Conservation (phyloP, 345 rosid genomes). For the Arabidopsis arenosa region DNA sequence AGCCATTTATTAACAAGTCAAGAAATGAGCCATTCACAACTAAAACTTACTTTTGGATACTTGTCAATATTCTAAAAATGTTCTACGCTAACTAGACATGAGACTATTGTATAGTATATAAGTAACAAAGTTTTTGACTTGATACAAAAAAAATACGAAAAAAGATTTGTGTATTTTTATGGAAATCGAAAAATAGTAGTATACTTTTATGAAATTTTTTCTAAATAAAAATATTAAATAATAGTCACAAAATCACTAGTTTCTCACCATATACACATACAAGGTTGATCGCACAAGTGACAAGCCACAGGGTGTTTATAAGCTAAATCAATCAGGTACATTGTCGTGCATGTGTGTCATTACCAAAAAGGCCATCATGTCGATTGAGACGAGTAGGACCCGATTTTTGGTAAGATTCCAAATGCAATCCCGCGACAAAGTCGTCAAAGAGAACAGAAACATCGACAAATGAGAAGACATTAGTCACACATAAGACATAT, state of each 20-base stretch:
- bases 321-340: constrained; percentile 5
- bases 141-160: too few relatives aligned
- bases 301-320: too few relatives aligned
- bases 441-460: constrained; percentile 19
- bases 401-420: not conserved
- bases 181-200: too few relatives aligned
- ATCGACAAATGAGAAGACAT: constrained; percentile 21
- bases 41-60: not conserved
- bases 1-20: not conserved
- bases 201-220: too few relatives aligned
- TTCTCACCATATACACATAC: too few relatives aligned
- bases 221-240: not conserved
- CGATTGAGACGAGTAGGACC: constrained; percentile 18
- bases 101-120: not conserved
- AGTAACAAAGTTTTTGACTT: too few relatives aligned
- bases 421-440: constrained; percentile 1
- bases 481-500: constrained; percentile 25
- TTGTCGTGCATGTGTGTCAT: constrained; percentile 1
- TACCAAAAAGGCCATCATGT: constrained; percentile 4
- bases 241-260: not conserved
- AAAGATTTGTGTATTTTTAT: not conserved
- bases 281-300: too few relatives aligned
- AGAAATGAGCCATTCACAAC: not conserved
- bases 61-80: not conserved
- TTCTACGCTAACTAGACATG: not conserved